Base-by-base conservation (phyloP, 352 stramenopile genomes). In the Globisporangium uncinulatum region DNA sequence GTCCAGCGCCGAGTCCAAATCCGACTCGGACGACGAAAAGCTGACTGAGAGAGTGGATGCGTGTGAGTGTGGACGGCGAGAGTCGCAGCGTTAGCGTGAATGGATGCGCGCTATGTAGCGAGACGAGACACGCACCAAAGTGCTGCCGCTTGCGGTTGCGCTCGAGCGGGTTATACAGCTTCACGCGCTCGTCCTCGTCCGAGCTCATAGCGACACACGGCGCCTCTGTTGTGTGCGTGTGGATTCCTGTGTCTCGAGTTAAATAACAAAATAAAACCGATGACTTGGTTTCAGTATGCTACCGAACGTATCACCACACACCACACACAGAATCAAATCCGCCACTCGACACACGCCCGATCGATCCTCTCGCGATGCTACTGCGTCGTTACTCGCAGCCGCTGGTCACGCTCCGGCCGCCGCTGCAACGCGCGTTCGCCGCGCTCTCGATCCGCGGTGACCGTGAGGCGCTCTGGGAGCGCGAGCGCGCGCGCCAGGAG, bases 91-190 rank as follows among this genome's bases (percentile, higher is more conserved):
- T 39, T 39, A 39, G 34, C 41, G 13, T 15, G 13, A 44, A 46
- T 20, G 41, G 9, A 11, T 44, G 21, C 7, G 20, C 43, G 47
- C 20, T 14, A 1, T 31, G 44, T 13, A 43, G 3, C 11, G 2
- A 51, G 0, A 31, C 59, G 10, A 48, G 31, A 53, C 34, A 74
- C 69, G 43, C 45, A 89, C 79, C 79, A 56, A 86, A 82, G 44
- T 76, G 70, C 59, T 81, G 69, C 20, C 74, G 78, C 62, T 87
- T 87, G 64, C 69, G 71, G 52, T 80, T 83, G 63, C 66, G 80
- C 55, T 86, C 69, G 19, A 91, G 71, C 52, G 78, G 61, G 71
- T 59, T 87, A 71, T 91, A 91, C 46, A 91, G 76, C 76, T 82
- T 79, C 42, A 91, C 67, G 50, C 61, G 57, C 14, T 77, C 71